Conservation (phyloP, 352 stramenopile species). For the Globisporangium alternatum region DNA sequence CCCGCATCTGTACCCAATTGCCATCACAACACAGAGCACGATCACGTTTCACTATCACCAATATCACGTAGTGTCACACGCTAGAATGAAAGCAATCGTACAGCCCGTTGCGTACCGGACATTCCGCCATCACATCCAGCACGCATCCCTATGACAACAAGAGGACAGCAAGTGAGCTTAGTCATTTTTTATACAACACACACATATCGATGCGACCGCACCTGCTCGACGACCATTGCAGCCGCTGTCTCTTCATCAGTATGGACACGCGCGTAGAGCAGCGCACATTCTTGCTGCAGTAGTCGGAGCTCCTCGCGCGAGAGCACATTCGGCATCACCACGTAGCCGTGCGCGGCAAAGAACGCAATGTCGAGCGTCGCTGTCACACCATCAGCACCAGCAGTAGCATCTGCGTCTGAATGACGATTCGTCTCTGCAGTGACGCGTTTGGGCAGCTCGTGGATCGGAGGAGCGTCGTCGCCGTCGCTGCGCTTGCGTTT, state of each 20-base stretch:
- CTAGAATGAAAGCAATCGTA: background rate
- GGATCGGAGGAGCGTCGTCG: background rate
- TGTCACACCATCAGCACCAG: background rate
- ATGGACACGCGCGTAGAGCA: slow-evolving; percentile 20
- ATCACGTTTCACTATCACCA: background rate
- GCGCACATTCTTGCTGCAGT: slow-evolving; percentile 36
- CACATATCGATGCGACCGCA: background rate
- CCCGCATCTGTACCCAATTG: slow-evolving; percentile 30
- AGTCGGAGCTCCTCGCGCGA: slow-evolving; percentile 32
- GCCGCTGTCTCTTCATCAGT: slow-evolving; percentile 10
- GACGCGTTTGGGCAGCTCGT: background rate
- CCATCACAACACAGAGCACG: background rate
- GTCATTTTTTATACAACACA: background rate
- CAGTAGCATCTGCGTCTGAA: background rate
- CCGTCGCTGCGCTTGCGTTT: background rate
- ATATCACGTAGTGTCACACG: background rate
- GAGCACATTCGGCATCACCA: slow-evolving; percentile 32
- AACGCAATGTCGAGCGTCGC: background rate
- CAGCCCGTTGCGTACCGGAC: slow-evolving; percentile 26
- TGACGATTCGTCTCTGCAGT: background rate
- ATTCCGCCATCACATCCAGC: slow-evolving; percentile 56
- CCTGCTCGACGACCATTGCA: slow-evolving; percentile 26
- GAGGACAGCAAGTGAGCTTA: background rate
- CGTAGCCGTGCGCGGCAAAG: slow-evolving; percentile 22
- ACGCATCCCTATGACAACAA: slow-evolving; percentile 38